phyloP scores from a whole-genome alignment of 495 filamentous ascomycete genomes.

The Neurospora tetrasperma region DNA sequence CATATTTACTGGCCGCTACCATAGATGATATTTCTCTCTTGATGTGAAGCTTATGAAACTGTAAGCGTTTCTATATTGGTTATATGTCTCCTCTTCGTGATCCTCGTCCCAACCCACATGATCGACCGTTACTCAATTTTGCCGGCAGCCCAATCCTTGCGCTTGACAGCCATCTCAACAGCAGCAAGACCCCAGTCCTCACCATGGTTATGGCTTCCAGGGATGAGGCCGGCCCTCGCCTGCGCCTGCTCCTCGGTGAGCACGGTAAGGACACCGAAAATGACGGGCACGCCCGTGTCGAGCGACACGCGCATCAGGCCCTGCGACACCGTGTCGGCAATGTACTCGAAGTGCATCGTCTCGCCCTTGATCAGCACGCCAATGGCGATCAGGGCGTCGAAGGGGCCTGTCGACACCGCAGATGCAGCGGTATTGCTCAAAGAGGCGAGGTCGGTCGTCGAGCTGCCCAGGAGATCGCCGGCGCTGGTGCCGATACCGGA shows the following conservation, averaged over 20 bases:
- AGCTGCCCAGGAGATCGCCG: conserved; percentile 67
- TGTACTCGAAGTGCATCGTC: conserved; percentile 99
- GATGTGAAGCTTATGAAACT: not conserved
- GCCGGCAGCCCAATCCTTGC: conserved; percentile 57
- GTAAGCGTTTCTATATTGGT: not conserved
- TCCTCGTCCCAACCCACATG: not conserved
- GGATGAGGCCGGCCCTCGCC: conserved; percentile 68
- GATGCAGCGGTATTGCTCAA: conserved; percentile 13
- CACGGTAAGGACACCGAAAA: conserved; percentile 89
- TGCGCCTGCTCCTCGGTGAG: conserved; percentile 79
- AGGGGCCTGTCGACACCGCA: conserved; percentile 45
- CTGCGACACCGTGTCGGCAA: conserved; percentile 78
- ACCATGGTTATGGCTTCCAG: conserved; percentile 66
- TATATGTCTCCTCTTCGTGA: not conserved
- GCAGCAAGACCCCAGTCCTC: conserved; percentile 78
- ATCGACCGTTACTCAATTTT: conserved; percentile 34
- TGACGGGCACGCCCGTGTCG: conserved; percentile 75
- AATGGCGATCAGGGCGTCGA: conserved; percentile 90
- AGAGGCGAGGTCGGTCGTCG: conserved; percentile 50
- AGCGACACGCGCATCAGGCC: conserved; percentile 91
- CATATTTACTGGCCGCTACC: not conserved
- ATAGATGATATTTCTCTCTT: not conserved
- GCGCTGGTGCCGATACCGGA: conserved; percentile 52
- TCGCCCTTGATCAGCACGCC: conserved; percentile 96
- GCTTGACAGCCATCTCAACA: conserved; percentile 64